Evolutionary conservation across 495 filamentous ascomycete genomes (phyloP).

Genomic region (Delitschia confertaspora): DNA sequence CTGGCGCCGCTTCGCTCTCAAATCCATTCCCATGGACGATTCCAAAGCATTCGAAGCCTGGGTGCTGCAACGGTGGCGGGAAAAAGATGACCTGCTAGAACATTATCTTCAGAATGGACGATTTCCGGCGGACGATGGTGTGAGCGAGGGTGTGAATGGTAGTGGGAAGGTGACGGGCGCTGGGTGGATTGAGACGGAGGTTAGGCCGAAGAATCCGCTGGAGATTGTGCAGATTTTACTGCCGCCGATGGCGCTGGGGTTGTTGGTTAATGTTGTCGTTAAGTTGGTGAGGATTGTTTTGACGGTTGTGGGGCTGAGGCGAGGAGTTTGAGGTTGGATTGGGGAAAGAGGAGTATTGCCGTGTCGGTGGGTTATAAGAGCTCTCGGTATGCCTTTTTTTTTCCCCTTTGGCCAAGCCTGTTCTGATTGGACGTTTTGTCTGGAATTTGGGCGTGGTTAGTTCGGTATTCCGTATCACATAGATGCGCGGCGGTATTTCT

Average conservation of each 20-base stretch:
- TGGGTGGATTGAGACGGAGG: constrained; percentile 53
- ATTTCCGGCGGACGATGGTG: constrained; percentile 55
- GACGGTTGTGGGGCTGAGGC: constrained; percentile 4
- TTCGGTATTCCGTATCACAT: too few species aligned
- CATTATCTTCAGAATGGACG: constrained; percentile 57
- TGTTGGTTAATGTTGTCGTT: constrained; percentile 26
- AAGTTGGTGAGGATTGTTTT: constrained; percentile 23
- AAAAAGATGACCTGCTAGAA: constrained; percentile 72
- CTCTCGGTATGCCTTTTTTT: too few species aligned
- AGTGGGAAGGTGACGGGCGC: constrained; percentile 33
- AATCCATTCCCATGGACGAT: constrained; percentile 58
- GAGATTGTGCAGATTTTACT: constrained; percentile 37
- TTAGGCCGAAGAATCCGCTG: constrained; percentile 42
- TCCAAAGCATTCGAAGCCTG: constrained; percentile 59
- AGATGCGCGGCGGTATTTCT: too few species aligned
- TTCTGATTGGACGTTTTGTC: too few species aligned
- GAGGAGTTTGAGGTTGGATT: too few species aligned
- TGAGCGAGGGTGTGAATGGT: constrained; percentile 34
- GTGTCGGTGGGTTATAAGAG: too few species aligned
- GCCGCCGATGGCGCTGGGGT: constrained; percentile 13
- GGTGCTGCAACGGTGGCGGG: constrained; percentile 65
- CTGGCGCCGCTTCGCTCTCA: constrained; percentile 63
- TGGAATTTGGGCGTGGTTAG: too few species aligned
- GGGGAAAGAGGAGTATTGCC: too few species aligned
- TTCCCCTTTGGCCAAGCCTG: too few species aligned